Evolutionary conservation across 129 eudicot genomes (phyloP), one percentile per base, ranked within the genome.

Genomic region (Artemisia argyi): DNA sequence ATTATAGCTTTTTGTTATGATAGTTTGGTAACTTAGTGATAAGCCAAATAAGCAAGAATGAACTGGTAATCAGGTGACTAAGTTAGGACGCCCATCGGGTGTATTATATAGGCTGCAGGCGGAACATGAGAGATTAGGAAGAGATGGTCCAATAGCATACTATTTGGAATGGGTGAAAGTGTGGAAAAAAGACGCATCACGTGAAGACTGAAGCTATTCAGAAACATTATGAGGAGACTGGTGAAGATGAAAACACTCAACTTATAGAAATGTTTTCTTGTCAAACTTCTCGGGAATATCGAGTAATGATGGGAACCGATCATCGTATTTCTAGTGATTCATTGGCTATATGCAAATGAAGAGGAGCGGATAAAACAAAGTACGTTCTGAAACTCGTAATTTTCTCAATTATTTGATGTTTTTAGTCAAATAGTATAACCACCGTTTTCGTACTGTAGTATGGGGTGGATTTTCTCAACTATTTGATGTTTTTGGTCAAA

Each of bases 261-360:
- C 89, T 94, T 63, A 79, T 90, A 35, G 93, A 94, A 76, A 90
- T 94, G 99, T 94, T 94, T 79, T 70, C 74, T 0, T 82, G 87
- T 81, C 99, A 94, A 79, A 94, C 96, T 24, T 97, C 91, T 49
- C 75, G 96, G 51, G 99, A 94, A 74, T 94, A 90, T 75, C 96
- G 99, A 49, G 81, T 88, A 11, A 94, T 94, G 99, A 94, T 88
- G 93, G 99, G 99, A 24, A 88, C 93, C 64, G 99, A 94, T 78
- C 59, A 57, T 18, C 97, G 99, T 28, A 85, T 94, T 60, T 75
- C 74, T 2, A 80, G 99, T 51, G 99, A 94, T 76, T 97, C 99
- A 24, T 84, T 94, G 73, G 97, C 97, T 28, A 94, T 28, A 94
- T 94, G 99, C 84, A 88, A 70, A 82, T 94, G 97, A 84, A 87